Conservation (phyloP, 352 stramenopile genomes). For the Pythium oligandrum region DNA sequence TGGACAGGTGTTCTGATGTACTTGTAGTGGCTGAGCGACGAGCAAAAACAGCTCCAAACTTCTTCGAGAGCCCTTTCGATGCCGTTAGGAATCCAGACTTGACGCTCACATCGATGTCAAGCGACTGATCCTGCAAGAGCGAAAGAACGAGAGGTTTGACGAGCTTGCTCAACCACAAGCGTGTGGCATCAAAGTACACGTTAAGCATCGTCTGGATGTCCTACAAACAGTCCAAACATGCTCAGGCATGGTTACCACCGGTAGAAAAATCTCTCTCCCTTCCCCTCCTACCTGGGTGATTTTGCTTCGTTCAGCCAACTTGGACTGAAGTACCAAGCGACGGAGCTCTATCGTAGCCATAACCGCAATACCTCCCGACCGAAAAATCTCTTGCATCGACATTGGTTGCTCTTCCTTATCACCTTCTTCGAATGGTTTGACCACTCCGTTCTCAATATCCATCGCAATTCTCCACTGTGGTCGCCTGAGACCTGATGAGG, state of each 20-base stretch:
- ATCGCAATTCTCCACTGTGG: constrained; percentile 47
- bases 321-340: constrained; percentile 28
- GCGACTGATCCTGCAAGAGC: constrained; percentile 37
- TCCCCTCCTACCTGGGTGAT: constrained; percentile 7
- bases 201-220: constrained; percentile 57
- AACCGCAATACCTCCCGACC: constrained; percentile 29
- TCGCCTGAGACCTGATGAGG: constrained; percentile 15
- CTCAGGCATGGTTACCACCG: background rate
- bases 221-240: constrained; percentile 12
- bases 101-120: constrained; percentile 44
- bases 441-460: constrained; percentile 24
- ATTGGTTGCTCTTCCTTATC: constrained; percentile 22
- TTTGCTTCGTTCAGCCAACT: constrained; percentile 12
- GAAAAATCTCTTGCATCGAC: constrained; percentile 33
- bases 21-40: constrained; percentile 12
- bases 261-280: background rate
- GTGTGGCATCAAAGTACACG: constrained; percentile 64
- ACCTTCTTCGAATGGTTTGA: constrained; percentile 19
- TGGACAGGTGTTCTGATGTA: constrained; percentile 5
- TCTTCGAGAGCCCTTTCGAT: constrained; percentile 42
- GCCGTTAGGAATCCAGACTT: constrained; percentile 15
- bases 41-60: constrained; percentile 34
- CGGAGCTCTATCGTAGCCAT: constrained; percentile 22
- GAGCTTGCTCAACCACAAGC: constrained; percentile 52
- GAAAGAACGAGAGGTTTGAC: constrained; percentile 42